Conservation (phyloP, 2,329 filamentous ascomycete species). For the Elsinoe australis region DNA sequence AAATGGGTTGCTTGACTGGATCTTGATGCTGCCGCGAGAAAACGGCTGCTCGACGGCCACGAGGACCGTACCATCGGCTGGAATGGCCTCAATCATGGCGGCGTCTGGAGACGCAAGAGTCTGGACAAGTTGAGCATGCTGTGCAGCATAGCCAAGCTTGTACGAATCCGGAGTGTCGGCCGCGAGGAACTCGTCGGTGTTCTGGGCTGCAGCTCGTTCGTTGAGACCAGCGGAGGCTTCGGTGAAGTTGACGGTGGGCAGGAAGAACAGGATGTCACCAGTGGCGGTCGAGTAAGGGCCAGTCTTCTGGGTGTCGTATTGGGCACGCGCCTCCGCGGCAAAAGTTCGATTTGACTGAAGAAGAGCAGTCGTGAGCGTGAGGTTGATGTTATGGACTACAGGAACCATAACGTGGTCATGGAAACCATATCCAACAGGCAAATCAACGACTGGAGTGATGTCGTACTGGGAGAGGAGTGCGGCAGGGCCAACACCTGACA, state of each 20-base stretch:
- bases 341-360: constrained; percentile 6
- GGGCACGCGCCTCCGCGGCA: constrained; percentile 2
- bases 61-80: constrained; percentile 25
- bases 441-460: constrained; percentile 49
- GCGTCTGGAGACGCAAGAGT: constrained; percentile 9
- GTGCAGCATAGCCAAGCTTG: constrained; percentile 1
- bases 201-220: neutral
- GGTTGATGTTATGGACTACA: constrained; percentile 16
- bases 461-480: constrained; percentile 38
- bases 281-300: constrained; percentile 18
- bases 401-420: constrained; percentile 45
- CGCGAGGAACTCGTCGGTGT: neutral
- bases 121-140: constrained; percentile 9
- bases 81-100: constrained; percentile 11
- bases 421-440: constrained; percentile 56
- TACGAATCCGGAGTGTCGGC: constrained; percentile 9
- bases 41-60: constrained; percentile 36
- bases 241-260: constrained; percentile 11
- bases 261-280: constrained; percentile 13
- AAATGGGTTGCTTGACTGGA: constrained; percentile 34
- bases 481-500: constrained; percentile 50
- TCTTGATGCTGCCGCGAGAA: constrained; percentile 32
- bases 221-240: neutral
- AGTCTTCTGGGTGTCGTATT: constrained; percentile 21
- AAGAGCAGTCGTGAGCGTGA: constrained; percentile 1